These are phyloP conservation scores for Colletotrichum sp. DNA, from an alignment of 2,329 filamentous ascomycete species.

Conservation along the genomic window DNA sequence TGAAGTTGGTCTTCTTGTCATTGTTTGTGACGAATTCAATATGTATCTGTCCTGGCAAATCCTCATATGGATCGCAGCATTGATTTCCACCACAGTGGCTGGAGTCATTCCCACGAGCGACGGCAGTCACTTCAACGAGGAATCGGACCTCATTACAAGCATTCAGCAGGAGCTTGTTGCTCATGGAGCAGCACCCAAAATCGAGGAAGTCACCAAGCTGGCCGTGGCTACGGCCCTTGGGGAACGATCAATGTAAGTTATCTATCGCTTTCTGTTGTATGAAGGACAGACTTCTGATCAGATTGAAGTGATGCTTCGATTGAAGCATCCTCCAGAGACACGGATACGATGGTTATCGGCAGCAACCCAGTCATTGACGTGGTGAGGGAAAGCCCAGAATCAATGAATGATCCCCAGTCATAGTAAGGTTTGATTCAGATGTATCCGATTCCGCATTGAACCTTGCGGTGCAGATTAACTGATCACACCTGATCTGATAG, in stretches of 20 bases:
- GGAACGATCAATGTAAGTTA: not conserved
- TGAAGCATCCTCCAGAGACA: not conserved
- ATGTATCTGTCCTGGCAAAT: not conserved
- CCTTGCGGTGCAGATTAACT: not conserved
- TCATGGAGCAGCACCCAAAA: not conserved
- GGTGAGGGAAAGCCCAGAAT: not conserved
- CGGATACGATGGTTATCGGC: not conserved
- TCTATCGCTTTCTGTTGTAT: not conserved
- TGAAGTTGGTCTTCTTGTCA: not conserved
- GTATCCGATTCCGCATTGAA: not conserved
- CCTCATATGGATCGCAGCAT: not conserved
- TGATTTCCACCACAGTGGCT: not conserved
- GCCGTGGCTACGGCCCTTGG: not conserved
- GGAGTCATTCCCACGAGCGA: not conserved
- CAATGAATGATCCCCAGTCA: not conserved
- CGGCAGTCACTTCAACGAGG: not conserved
- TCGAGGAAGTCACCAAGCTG: not conserved
- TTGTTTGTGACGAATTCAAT: not conserved
- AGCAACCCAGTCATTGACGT: not conserved
- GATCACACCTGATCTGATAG: not conserved
- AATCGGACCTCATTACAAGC: not conserved
- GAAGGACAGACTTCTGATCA: not conserved
- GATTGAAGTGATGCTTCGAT: not conserved
- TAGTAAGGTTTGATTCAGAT: not conserved
- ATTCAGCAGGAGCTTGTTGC: not conserved